Base-by-base conservation (phyloP, 2,329 filamentous ascomycete species). In the Ceratocystis huliohia region DNA sequence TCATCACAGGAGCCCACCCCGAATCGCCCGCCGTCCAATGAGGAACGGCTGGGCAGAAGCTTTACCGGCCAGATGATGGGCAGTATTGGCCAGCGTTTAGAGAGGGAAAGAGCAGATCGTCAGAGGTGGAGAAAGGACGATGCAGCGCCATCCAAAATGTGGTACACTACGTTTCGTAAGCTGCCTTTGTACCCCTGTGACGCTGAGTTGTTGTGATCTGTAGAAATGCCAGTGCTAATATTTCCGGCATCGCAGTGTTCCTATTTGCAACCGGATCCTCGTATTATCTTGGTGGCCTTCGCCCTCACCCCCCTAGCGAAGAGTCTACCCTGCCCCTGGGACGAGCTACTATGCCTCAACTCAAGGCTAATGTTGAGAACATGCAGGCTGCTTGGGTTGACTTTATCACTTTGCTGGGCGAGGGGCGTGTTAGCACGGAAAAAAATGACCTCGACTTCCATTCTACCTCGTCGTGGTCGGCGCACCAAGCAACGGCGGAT, bases 311-410 rank as follows among this genome's bases (percentile, higher is more conserved):
- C 20, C 73, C 77, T 28, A 79, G 81, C 44, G 76, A 80, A 10
- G 73, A 75, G 44, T 88, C 85, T 70, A 88, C 86, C 10, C 75
- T 84, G 2, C 83, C 85, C 30, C 79, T 88, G 6, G 74, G 74
- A 68, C 78, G 79, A 64, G 77, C 79, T 10, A 76, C 71, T 33
- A 73, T 80, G n/a, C 81, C 82, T 8, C 76, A 75, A 70, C 83
- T 87, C 74, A 82, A 86, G 71, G 79, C 79, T 65, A 81, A 81
- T 69, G 80, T 83, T 67, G 79, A 83, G 70, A 86, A 88, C 72
- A 81, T 88, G 71, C 83, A 87, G 75, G 84, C 86, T 30, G 84
- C 85, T 2, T 88, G 86, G 86, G 77, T 83, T n/a, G 85, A 88
- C 74, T 86, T 88, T 68, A 80, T 81, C 66, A 80, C 79, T 65